Base-by-base conservation (phyloP, 1,284 basidiomycete species). In the Schizophyllum commune region DNA sequence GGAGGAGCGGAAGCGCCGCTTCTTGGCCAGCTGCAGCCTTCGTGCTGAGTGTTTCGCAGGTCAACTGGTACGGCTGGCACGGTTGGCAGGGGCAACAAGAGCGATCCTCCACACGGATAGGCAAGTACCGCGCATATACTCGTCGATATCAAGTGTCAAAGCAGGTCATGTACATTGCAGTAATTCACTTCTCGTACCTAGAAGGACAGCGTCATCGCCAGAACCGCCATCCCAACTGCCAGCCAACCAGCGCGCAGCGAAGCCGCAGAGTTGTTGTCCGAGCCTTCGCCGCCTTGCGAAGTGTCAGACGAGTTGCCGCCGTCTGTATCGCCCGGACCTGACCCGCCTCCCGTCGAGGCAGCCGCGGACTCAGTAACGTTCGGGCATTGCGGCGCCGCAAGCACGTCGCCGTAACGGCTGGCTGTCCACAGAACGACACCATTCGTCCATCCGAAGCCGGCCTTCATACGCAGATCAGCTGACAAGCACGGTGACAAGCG, bases 361-460 rank as follows among this genome's bases (percentile, higher is more conserved):
- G 39, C 39, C 13, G 39, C 9, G 13, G 39, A 47, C 2, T 47
- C 39, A 17, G 17, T 47, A 17, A 47, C 17, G 39, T 47, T 47
- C 3, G 92, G 92, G 66, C 92, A 95, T 51, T 77, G 69, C 0
- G 91, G 91, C 1, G 78, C 70, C 55, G 79, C 81, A 52, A 94
- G 80, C 47, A 85, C 73, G 3, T 80, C 63, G 0, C 91, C 91
- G 68, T 89, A 94, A 57, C 79, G 81, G 62, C 83, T 85, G 5
- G 89, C 86, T 7, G 88, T 74, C 88, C 89, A 93, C 52, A 94
- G 81, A 60, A 84, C 72, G 11, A 90, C 91, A 34, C 92, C 93
- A 70, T 95, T 95, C 32, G 92, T 94, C 93, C 93, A 96, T n/a
- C 93, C 91, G 69, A 92, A 92, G 17, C 89, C 90, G 13, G 83